phyloP scores from a whole-genome alignment of 495 filamentous ascomycete genomes.

The Daldinia vernicosa region DNA sequence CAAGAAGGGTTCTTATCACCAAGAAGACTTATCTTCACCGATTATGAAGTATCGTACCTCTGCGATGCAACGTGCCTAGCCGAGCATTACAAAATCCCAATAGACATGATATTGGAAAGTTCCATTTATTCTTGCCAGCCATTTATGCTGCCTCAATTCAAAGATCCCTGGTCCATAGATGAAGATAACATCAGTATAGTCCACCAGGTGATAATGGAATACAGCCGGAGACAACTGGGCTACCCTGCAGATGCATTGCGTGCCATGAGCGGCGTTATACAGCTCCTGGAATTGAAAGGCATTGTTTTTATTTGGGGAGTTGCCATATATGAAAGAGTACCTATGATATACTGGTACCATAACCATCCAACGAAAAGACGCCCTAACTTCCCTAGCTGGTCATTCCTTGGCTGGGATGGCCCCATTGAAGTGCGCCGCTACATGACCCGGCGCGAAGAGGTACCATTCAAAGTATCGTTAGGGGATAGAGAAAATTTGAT shows the following conservation, averaged over 20 bases:
- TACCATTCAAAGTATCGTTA: neutral
- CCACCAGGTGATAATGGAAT: neutral
- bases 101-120: too few species aligned
- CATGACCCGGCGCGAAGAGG: too few species aligned
- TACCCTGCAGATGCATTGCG: neutral
- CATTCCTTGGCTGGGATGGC: constrained; percentile 10
- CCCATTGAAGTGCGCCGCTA: neutral
- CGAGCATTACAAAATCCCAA: neutral
- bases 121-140: too few species aligned
- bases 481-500: neutral
- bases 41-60: neutral
- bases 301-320: neutral
- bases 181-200: too few species aligned
- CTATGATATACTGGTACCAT: constrained; percentile 1
- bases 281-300: neutral
- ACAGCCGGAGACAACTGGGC: neutral
- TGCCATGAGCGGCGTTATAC: neutral
- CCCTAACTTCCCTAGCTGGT: constrained; percentile 8
- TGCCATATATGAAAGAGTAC: neutral
- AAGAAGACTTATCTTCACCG: neutral
- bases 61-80: neutral
- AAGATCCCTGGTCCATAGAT: too few species aligned
- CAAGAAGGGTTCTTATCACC: neutral
- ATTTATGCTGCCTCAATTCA: too few species aligned
- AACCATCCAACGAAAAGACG: neutral